Evolutionary conservation across 805 yeast genomes (phyloP).

Genomic region (Wickerhamomyces chambardii): DNA sequence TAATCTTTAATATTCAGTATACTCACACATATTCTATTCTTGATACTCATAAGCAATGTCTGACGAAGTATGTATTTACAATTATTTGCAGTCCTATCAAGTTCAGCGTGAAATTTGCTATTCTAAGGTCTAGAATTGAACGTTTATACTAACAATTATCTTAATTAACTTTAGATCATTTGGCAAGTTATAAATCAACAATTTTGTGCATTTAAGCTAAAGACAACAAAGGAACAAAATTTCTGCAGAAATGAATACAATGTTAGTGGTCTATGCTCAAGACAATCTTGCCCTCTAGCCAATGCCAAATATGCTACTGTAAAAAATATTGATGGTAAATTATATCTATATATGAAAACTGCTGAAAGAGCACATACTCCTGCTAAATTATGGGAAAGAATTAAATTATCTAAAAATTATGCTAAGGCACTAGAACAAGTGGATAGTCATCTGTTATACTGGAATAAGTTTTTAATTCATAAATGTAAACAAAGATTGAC

Average conservation of each 20-base stretch:
- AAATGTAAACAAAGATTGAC: conserved; percentile 96
- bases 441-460: conserved; percentile 78
- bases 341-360: conserved; percentile 89
- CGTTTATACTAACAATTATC: conserved; percentile 8
- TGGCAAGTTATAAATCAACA: conserved; percentile 97
- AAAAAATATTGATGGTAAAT: conserved; percentile 67
- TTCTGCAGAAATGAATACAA: conserved; percentile 96
- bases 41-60: conserved; percentile 10
- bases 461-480: conserved; percentile 88
- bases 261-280: conserved; percentile 86
- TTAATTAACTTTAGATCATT: conserved; percentile 49
- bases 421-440: conserved; percentile 81
- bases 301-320: conserved; percentile 88
- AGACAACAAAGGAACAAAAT: conserved; percentile 80
- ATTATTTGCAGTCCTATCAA: not conserved
- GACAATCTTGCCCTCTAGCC: conserved; percentile 95
- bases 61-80: conserved; percentile 16
- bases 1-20: no score
- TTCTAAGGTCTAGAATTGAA: no score
- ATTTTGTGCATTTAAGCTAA: conserved; percentile 90
- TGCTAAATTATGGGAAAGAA: conserved; percentile 88
- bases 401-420: conserved; percentile 83
- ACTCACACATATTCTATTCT: no score
- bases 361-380: conserved; percentile 98
- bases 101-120: no score